Percentiles rank a stretch among this genome's conserved stretches.
Evolutionary conservation across 176 grass and related monocot species (phyloP).

Genomic region (Elymus sibiricus): DNA sequence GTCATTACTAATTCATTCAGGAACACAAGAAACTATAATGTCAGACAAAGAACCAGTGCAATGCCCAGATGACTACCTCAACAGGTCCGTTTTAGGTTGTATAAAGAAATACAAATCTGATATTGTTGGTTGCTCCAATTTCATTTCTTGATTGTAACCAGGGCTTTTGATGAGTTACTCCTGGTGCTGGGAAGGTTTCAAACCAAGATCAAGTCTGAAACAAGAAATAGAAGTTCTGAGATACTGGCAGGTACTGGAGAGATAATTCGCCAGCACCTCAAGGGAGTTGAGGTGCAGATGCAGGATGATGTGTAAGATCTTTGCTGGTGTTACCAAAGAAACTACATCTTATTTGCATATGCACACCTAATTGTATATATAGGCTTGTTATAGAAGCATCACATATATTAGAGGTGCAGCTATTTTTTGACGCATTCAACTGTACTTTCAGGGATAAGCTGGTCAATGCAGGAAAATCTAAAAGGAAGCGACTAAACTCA

Average conservation of each 20-base stretch:
- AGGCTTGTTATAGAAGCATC: slow-evolving; percentile 8
- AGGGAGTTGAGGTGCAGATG: slow-evolving; percentile 66
- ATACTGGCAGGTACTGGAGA: slow-evolving; percentile 70
- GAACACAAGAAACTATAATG: slow-evolving; percentile 55
- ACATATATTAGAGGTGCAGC: slow-evolving; percentile 5
- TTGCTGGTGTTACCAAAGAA: slow-evolving; percentile 17
- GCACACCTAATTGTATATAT: neutral
- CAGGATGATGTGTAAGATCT: slow-evolving; percentile 81
- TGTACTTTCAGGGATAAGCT: slow-evolving; percentile 67
- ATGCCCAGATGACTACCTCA: slow-evolving; percentile 59
- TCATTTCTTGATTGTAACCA: slow-evolving; percentile 35
- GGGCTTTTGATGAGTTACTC: slow-evolving; percentile 70
- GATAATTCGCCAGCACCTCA: slow-evolving; percentile 58
- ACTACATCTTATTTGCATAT: slow-evolving; percentile 4
- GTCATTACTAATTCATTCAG: slow-evolving; percentile 30
- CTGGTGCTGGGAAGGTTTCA: slow-evolving; percentile 71
- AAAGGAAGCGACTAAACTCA: slow-evolving; percentile 80
- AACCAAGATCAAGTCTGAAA: slow-evolving; percentile 72
- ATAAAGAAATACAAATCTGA: slow-evolving; percentile 2
- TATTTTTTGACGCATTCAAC: slow-evolving; percentile 26
- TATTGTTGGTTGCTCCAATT: slow-evolving; percentile 12
- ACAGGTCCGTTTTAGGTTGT: slow-evolving; percentile 44
- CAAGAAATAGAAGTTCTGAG: slow-evolving; percentile 63
- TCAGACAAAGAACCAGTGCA: slow-evolving; percentile 50
- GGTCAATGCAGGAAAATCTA: slow-evolving; percentile 61